A percentile compares a stretch with the other conserved stretches of the same genome.
Evolutionary conservation across 441 rosid genomes (phyloP).

Genomic region (Biscutella laevigata): DNA sequence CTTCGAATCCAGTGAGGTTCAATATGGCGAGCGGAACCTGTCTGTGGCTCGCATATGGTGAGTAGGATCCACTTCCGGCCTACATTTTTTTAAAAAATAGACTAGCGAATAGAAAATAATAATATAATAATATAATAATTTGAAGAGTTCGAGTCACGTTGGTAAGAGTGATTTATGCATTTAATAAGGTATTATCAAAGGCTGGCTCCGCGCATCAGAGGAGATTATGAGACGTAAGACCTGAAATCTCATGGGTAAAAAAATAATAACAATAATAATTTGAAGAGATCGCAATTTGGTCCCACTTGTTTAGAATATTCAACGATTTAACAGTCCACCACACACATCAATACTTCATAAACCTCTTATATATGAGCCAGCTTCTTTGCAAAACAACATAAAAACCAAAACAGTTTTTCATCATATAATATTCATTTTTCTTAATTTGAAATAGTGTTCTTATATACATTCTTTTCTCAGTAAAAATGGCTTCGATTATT

Average conservation of each 20-base stretch:
- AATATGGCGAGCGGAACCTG: too few species aligned
- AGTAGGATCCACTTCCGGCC: too few species aligned
- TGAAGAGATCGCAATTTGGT: background rate
- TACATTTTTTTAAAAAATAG: too few species aligned
- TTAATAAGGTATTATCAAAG: too few species aligned
- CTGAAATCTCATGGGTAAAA: too few species aligned
- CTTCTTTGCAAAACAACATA: constrained; percentile 1
- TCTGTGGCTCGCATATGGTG: too few species aligned
- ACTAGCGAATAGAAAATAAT: too few species aligned
- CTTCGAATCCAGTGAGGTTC: too few species aligned
- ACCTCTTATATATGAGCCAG: background rate
- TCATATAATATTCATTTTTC: background rate
- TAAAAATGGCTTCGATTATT: constrained; percentile 3
- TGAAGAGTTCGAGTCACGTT: too few species aligned
- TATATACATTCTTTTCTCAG: background rate
- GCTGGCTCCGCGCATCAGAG: background rate
- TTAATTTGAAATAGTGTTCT: background rate
- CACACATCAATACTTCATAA: constrained; percentile 1
- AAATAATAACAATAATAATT: background rate
- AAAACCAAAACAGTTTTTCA: background rate
- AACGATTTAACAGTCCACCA: background rate
- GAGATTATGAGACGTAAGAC: background rate
- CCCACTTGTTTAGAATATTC: background rate
- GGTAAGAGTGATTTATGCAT: too few species aligned
- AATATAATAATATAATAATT: too few species aligned